phyloP scores from a whole-genome alignment of 345 rosid genomes.

The Clausena lansium region DNA sequence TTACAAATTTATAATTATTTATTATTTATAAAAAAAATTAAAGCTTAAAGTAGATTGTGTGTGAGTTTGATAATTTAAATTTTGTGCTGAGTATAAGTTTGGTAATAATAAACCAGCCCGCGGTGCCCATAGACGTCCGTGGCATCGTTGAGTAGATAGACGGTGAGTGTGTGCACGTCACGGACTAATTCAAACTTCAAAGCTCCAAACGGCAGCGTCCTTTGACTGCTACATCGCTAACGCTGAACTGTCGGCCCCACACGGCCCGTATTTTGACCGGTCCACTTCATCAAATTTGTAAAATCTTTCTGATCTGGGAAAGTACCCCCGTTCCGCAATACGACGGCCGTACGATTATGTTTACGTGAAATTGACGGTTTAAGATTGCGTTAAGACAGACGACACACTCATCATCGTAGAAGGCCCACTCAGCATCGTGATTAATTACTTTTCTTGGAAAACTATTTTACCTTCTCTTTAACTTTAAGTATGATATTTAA shows the following conservation, averaged over 20 bases:
- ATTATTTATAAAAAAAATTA: no score
- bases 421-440: neutral
- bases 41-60: no score
- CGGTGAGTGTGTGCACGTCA: neutral
- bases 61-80: no score
- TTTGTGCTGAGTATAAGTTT: no score
- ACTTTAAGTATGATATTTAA: no score
- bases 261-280: slow-evolving; percentile 6
- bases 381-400: neutral
- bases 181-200: neutral
- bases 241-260: neutral
- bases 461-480: no score
- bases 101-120: no score
- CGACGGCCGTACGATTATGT: neutral
- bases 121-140: no score
- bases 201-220: neutral
- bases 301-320: neutral
- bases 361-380: neutral
- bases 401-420: neutral
- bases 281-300: neutral
- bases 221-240: neutral
- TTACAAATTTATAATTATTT: no score
- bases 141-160: neutral
- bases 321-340: neutral
- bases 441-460: neutral